These are phyloP conservation scores for Macrophomina pseudophaseolina DNA, from an alignment of 2,329 filamentous ascomycete species.

Conservation along the genomic window DNA sequence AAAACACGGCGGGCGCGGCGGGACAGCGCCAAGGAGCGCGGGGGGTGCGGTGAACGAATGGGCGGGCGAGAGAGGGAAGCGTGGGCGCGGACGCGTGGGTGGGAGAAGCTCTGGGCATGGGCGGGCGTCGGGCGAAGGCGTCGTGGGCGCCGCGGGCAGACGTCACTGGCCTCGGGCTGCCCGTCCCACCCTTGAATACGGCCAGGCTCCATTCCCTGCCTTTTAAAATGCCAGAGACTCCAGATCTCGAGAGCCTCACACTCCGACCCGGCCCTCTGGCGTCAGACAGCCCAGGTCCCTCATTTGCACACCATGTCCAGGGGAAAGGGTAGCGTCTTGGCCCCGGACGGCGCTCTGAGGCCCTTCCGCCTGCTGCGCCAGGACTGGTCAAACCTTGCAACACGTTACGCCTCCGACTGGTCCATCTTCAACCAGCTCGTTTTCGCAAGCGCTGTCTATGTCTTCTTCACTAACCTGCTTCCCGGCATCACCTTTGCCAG, in stretches of 20 bases:
- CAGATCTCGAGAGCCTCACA: neutral
- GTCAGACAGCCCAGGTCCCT: neutral
- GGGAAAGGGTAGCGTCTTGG: conserved; percentile 28
- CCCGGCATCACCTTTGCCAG: conserved; percentile 71
- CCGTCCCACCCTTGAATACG: neutral
- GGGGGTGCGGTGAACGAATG: neutral
- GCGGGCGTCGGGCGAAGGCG: neutral
- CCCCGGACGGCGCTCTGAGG: conserved; percentile 33
- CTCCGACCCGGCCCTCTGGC: neutral
- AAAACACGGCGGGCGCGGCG: neutral
- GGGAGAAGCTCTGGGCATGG: neutral
- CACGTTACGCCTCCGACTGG: conserved; percentile 43
- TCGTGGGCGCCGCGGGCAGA: neutral
- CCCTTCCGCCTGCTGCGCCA: conserved; percentile 41
- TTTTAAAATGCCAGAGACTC: neutral
- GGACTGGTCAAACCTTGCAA: conserved; percentile 37
- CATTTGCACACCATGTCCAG: conserved; percentile 12
- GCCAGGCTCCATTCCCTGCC: neutral
- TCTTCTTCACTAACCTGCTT: conserved; percentile 70
- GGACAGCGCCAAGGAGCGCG: neutral
- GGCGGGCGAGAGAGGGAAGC: neutral
- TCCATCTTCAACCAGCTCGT: conserved; percentile 66
- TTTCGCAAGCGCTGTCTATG: conserved; percentile 67
- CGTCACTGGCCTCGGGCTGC: conserved; percentile 9
- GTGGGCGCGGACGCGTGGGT: neutral